Conservation (phyloP, 2,329 filamentous ascomycete genomes). For the Fusarium sp. region DNA sequence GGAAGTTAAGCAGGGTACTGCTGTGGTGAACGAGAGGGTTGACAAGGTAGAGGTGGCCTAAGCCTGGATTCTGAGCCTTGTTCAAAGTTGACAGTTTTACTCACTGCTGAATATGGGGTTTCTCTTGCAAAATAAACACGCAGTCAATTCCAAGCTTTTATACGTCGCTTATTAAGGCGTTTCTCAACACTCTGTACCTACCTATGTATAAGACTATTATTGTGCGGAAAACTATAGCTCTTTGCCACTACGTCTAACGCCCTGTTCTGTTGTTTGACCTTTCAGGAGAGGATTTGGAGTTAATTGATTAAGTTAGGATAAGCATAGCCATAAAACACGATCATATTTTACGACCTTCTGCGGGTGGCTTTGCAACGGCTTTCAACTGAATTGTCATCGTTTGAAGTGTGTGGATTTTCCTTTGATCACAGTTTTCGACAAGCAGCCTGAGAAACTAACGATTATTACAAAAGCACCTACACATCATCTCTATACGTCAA, state of each 20-base stretch:
- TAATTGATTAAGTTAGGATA: not conserved
- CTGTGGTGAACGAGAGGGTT: not conserved
- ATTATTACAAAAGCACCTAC: not conserved
- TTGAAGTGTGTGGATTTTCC: not conserved
- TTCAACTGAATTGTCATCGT: not conserved
- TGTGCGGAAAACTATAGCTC: not conserved
- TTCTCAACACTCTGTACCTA: not conserved
- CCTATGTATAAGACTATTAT: not conserved
- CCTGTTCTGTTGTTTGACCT: not conserved
- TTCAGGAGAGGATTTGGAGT: not conserved
- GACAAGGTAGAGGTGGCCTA: not conserved
- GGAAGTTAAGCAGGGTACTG: not conserved
- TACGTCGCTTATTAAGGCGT: not conserved
- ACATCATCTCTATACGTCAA: not conserved
- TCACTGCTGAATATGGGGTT: not conserved
- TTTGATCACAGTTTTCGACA: not conserved
- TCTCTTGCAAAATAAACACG: not conserved
- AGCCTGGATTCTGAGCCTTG: not conserved
- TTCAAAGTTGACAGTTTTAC: not conserved
- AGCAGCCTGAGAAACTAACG: not conserved
- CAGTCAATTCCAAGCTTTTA: not conserved
- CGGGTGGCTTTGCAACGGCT: not conserved
- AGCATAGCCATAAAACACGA: not conserved
- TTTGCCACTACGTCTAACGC: not conserved
- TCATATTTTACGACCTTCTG: not conserved